phyloP scores from a whole-genome alignment of 2,329 filamentous ascomycete genomes.

The Diaporthe longicolla region DNA sequence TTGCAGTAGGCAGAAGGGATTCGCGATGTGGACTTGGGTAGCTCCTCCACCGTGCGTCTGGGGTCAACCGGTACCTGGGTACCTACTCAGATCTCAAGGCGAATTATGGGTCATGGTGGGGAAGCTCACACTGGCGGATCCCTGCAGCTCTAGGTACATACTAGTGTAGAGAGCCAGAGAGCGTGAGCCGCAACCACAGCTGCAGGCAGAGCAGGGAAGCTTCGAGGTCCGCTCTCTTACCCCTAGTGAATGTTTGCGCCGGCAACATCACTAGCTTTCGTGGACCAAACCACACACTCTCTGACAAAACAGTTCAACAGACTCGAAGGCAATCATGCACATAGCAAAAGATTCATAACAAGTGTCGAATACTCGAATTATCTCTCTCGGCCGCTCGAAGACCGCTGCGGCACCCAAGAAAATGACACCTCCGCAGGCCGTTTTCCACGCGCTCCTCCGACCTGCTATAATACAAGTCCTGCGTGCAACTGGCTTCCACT shows the following conservation, averaged over 20 bases:
- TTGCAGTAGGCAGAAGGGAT: background rate
- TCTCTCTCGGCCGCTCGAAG: background rate
- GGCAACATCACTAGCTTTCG: background rate
- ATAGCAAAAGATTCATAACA: background rate
- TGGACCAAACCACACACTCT: background rate
- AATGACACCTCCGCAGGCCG: conserved; percentile 63
- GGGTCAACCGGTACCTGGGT: conserved; percentile 19
- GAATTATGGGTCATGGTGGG: conserved; percentile 1
- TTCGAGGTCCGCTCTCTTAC: background rate
- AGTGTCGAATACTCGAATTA: background rate
- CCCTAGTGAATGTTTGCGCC: background rate
- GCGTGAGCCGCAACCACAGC: conserved; percentile 8
- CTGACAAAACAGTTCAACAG: background rate
- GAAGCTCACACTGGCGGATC: background rate
- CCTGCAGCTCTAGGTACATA: conserved; percentile 6
- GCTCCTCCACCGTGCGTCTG: conserved; percentile 11
- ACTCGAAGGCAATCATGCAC: background rate
- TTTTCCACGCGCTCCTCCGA: conserved; percentile 83
- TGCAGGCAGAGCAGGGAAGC: conserved; percentile 23
- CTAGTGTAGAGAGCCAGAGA: too few species aligned
- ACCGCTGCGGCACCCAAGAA: conserved; percentile 37
- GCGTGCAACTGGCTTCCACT: conserved; percentile 90
- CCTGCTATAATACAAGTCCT: conserved; percentile 92
- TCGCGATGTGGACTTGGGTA: background rate
- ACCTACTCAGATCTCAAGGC: background rate